phyloP scores from a whole-genome alignment of 192 early-diverging fungal species.

The Coemansia sp. region DNA sequence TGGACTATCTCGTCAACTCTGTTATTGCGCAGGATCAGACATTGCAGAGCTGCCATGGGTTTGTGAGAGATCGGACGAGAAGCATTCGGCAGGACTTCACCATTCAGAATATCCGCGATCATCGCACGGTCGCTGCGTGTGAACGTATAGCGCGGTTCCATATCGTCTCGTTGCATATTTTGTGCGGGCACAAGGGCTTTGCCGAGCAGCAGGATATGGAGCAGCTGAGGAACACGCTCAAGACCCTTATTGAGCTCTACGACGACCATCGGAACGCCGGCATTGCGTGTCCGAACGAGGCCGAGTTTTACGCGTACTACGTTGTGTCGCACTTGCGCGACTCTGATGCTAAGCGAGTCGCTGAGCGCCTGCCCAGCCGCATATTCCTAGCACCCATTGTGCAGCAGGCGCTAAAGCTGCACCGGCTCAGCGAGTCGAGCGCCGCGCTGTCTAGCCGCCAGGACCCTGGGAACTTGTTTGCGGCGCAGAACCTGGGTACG shows the following conservation, averaged over 20 bases:
- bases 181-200: constrained; percentile 72
- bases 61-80: constrained; percentile 85
- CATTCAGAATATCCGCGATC: constrained; percentile 77
- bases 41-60: constrained; percentile 71
- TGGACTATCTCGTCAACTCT: constrained; percentile 68
- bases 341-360: constrained; percentile 70
- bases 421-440: constrained; percentile 62
- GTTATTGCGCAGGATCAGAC: constrained; percentile 60
- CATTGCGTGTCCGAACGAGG: constrained; percentile 71
- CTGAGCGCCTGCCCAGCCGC: constrained; percentile 61
- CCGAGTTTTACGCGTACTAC: constrained; percentile 91
- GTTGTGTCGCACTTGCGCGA: constrained; percentile 76
- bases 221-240: constrained; percentile 85
- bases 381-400: constrained; percentile 68
- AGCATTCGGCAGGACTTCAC: constrained; percentile 88
- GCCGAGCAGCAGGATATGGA: constrained; percentile 85
- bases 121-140: constrained; percentile 68
- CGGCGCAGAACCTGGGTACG: constrained; percentile 67
- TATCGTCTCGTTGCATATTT: constrained; percentile 73
- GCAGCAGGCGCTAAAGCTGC: constrained; percentile 71
- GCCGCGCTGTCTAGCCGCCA: constrained; percentile 54
- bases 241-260: constrained; percentile 87
- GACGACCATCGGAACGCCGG: constrained; percentile 68
- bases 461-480: constrained; percentile 59
- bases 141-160: constrained; percentile 90